Evolutionary conservation across 805 yeast genomes (phyloP), one percentile per base, ranked within the genome.

Genomic region (Zygosaccharomyces kombuchaensis): DNA sequence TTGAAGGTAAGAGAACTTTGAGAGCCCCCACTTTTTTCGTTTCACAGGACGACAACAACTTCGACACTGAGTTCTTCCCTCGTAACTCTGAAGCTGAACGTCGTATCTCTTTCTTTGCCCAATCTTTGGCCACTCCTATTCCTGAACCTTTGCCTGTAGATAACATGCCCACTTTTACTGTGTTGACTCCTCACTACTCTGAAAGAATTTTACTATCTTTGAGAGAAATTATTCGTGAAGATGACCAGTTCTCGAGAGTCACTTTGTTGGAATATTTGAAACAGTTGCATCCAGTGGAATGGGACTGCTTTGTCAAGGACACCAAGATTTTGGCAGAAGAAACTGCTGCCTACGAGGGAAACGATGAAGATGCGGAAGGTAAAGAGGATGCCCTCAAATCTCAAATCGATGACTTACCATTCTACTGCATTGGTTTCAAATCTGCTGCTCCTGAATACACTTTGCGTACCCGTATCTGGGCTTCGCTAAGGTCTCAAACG

Each of bases 21-120:
- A 85, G 98, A 74, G 98, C 99, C 42, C 99, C 99, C 59, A 91
- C 98, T 45, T 93, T 93, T 82, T 93, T 93, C 62, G 96, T 93
- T 49, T 84, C 96, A 51, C 99, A 95, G 72, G 99, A 93, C 72
- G 99, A 93, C 60, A 78, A 77, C 71, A 85, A 89, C 65, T 87
- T 90, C 62, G 95, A 87, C 55, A 87, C 97, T 55, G 97, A 91
- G 76, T 95, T 88, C 66, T 93, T 93, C 87, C 98, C 99, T 58
- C 78, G 82, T 62, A 81, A 91, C 70, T 88, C 96, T 36, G 99
- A 93, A 72, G 99, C 99, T 54, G 99, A 95, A 75, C 90, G 99
- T 77, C 93, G 99, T 78, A 90, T 93, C 59, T 87, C 97, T 48
- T 93, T 95, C 85, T 93, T 93, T 74, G 99, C 99, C 48, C 99